Conservation (phyloP, 306 rosid species). For the Albizia julibrissin region DNA sequence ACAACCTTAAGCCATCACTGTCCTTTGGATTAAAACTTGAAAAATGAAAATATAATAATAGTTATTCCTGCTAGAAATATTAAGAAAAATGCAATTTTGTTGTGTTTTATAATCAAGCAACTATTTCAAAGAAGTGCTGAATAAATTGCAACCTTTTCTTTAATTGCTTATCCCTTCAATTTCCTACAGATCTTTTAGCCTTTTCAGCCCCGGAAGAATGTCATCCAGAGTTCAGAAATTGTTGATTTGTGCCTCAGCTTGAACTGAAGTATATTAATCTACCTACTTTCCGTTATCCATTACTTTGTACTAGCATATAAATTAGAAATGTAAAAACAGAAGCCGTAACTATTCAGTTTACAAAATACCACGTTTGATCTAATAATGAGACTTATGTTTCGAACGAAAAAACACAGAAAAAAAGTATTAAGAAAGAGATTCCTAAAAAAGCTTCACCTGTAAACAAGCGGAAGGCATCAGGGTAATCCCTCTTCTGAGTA, state of each 20-base stretch:
- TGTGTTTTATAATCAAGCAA: neutral
- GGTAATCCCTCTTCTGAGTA: conserved; percentile 85
- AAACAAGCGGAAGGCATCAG: conserved; percentile 78
- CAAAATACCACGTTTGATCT: neutral
- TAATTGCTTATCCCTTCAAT: neutral
- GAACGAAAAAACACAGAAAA: conserved; percentile 17
- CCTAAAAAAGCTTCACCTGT: conserved; percentile 52
- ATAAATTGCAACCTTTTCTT: neutral
- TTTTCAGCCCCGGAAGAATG: neutral
- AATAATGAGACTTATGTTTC: neutral
- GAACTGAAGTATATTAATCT: conserved; percentile 7
- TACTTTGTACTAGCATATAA: neutral
- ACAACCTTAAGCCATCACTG: neutral
- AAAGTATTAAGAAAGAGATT: neutral
- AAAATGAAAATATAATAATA: neutral
- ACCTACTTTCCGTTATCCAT: neutral
- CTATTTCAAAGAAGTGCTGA: neutral
- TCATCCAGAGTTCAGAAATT: neutral
- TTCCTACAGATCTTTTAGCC: neutral
- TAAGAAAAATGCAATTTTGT: neutral
- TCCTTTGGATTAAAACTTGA: conserved; percentile 5
- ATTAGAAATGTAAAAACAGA: neutral
- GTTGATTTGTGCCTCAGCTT: neutral
- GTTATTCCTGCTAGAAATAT: neutral
- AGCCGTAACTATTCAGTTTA: neutral